Conservation (phyloP, 139 green algal species). For the Chlamydomonas incerta region DNA sequence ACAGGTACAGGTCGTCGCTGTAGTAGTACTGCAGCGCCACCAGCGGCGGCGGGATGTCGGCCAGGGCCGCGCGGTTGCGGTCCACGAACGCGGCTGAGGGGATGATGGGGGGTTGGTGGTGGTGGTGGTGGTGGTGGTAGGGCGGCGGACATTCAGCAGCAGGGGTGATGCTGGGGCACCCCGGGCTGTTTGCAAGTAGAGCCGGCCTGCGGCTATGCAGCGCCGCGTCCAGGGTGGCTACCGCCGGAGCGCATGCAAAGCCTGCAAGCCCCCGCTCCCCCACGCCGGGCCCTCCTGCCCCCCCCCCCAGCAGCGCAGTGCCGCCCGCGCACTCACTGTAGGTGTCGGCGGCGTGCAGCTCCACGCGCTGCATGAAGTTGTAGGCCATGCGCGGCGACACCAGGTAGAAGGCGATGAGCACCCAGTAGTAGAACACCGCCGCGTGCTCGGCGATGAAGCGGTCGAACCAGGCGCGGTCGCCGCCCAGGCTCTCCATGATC, state of each 20-base stretch:
- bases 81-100: slow-evolving; percentile 40
- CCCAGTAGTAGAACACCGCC: slow-evolving; percentile 94
- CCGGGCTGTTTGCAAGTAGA: no score
- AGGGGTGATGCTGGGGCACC: no score
- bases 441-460: slow-evolving; percentile 82
- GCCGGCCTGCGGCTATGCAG: no score
- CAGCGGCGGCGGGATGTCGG: slow-evolving; percentile 80
- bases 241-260: no score
- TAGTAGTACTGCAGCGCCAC: slow-evolving; percentile 94
- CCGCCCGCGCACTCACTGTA: no score
- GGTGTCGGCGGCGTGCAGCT: slow-evolving; percentile 90
- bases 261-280: no score
- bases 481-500: slow-evolving; percentile 97
- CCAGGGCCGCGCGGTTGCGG: slow-evolving; percentile 34
- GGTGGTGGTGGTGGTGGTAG: neutral
- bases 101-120: neutral
- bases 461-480: slow-evolving; percentile 93
- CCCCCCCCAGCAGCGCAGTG: neutral
- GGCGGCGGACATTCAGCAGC: no score
- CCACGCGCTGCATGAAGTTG: slow-evolving; percentile 86
- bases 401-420: slow-evolving; percentile 77
- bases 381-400: slow-evolving; percentile 89
- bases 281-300: neutral
- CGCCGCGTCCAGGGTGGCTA: no score
- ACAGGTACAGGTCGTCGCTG: slow-evolving; percentile 46